Percentiles rank a stretch among this genome's conserved stretches.
Conservation (phyloP, 768 basidiomycete genomes). For the Hypholoma fasciculare region DNA sequence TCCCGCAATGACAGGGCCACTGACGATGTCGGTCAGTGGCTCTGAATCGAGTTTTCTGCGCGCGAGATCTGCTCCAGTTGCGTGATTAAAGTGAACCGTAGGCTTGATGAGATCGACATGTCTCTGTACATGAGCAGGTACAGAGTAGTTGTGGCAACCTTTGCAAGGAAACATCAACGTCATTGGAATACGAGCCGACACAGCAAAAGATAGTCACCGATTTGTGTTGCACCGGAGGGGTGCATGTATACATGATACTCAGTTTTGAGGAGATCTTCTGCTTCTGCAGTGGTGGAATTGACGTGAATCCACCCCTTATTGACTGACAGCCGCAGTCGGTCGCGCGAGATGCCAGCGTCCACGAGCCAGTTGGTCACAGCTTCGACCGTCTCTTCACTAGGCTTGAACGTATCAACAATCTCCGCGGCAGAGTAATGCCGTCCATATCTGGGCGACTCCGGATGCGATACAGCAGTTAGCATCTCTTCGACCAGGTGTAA, state of each 20-base stretch:
- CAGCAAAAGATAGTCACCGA: slow-evolving; percentile 25
- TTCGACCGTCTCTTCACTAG: slow-evolving; percentile 32
- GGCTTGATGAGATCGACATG: slow-evolving; percentile 44
- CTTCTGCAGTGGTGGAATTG: slow-evolving; percentile 40
- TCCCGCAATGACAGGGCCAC: slow-evolving; percentile 18
- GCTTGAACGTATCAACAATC: slow-evolving; percentile 31
- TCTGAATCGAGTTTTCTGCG: slow-evolving; percentile 12
- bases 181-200: background rate
- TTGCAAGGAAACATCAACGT: background rate
- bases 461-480: slow-evolving; percentile 47
- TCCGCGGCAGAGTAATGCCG: slow-evolving; percentile 45
- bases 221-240: slow-evolving; percentile 33
- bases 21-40: slow-evolving; percentile 12
- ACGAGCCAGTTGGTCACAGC: slow-evolving; percentile 45
- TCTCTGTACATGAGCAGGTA: slow-evolving; percentile 35
- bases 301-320: slow-evolving; percentile 44
- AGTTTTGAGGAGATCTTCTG: slow-evolving; percentile 40
- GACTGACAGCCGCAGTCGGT: slow-evolving; percentile 36
- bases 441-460: slow-evolving; percentile 48
- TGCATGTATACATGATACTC: slow-evolving; percentile 49
- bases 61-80: slow-evolving; percentile 18
- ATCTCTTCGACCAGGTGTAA: slow-evolving; percentile 42
- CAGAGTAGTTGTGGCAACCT: slow-evolving; percentile 40
- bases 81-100: slow-evolving; percentile 38
- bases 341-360: slow-evolving; percentile 35